A percentile compares a stretch with the other conserved stretches of the same genome.
Conservation (phyloP, 495 filamentous ascomycete genomes). For the Tuber brumale region DNA sequence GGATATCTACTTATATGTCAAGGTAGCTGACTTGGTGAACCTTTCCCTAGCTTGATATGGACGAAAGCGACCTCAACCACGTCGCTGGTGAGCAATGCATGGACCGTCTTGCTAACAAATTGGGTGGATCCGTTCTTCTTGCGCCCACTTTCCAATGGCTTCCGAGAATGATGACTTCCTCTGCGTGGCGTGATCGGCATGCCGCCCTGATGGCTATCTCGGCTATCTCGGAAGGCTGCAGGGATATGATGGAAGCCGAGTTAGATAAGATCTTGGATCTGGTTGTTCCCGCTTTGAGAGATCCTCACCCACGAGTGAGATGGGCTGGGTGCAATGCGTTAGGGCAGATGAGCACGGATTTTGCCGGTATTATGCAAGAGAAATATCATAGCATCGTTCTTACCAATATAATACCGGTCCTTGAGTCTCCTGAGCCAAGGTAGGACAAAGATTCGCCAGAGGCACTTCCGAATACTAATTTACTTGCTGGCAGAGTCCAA, state of each 20-base stretch:
- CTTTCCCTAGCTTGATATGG: constrained; percentile 64
- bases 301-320: constrained; percentile 86
- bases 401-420: constrained; percentile 83
- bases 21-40: constrained; percentile 16
- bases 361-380: constrained; percentile 96
- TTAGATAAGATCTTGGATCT: constrained; percentile 87
- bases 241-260: constrained; percentile 91
- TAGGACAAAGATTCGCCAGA: constrained; percentile 13
- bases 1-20: constrained; percentile 27
- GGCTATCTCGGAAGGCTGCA: constrained; percentile 95
- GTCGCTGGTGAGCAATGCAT: constrained; percentile 98
- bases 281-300: constrained; percentile 85
- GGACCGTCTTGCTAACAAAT: constrained; percentile 95
- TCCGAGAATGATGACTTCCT: constrained; percentile 92
- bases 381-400: constrained; percentile 83
- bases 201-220: constrained; percentile 99
- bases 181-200: constrained; percentile 90
- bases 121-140: constrained; percentile 78
- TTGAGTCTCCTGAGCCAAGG: constrained; percentile 76
- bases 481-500: constrained; percentile 57
- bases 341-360: constrained; percentile 99
- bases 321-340: constrained; percentile 99
- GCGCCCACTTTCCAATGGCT: constrained; percentile 96
- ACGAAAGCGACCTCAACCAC: constrained; percentile 96
- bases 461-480: constrained; percentile 15